Percentiles rank a stretch among this genome's conserved stretches.
Evolutionary conservation across 371 early-diverging fungal species (phyloP).

Genomic region (Nematocida parisii): DNA sequence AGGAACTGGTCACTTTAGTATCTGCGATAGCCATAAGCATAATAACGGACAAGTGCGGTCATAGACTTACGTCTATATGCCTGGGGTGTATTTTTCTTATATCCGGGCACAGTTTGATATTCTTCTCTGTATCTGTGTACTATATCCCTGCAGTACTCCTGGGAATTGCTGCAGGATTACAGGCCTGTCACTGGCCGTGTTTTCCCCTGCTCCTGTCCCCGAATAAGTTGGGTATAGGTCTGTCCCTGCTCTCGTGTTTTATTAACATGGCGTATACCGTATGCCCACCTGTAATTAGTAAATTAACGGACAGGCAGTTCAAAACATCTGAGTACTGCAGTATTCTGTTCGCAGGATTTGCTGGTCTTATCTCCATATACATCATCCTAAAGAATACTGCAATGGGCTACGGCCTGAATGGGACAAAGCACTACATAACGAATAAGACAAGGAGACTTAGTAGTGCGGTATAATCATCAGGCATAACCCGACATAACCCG

Average conservation of each 20-base stretch:
- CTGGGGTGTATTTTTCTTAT: conserved; percentile 58
- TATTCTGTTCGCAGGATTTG: neutral
- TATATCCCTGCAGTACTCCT: conserved; percentile 46
- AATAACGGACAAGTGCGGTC: conserved; percentile 61
- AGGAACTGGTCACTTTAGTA: conserved; percentile 60
- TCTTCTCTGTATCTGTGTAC: conserved; percentile 6
- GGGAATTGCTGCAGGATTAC: conserved; percentile 61
- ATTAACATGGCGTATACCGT: conserved; percentile 65
- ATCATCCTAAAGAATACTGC: conserved; percentile 25
- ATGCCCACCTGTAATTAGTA: conserved; percentile 59
- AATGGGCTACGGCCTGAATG: conserved; percentile 27
- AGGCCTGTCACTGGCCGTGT: conserved; percentile 69
- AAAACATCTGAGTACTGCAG: conserved; percentile 40
- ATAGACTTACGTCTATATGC: conserved; percentile 60
- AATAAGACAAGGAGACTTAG: neutral
- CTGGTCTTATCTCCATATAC: conserved; percentile 7
- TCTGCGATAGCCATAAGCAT: conserved; percentile 51
- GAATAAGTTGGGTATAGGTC: conserved; percentile 57
- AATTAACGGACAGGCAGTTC: conserved; percentile 7
- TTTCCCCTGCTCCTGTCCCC: conserved; percentile 63
- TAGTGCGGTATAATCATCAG: too few relatives aligned
- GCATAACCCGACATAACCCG: too few relatives aligned
- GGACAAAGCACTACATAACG: neutral
- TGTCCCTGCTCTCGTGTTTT: conserved; percentile 63
- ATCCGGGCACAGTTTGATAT: conserved; percentile 58